Conservation (phyloP, 441 rosid genomes). For the Melastoma candidum region DNA sequence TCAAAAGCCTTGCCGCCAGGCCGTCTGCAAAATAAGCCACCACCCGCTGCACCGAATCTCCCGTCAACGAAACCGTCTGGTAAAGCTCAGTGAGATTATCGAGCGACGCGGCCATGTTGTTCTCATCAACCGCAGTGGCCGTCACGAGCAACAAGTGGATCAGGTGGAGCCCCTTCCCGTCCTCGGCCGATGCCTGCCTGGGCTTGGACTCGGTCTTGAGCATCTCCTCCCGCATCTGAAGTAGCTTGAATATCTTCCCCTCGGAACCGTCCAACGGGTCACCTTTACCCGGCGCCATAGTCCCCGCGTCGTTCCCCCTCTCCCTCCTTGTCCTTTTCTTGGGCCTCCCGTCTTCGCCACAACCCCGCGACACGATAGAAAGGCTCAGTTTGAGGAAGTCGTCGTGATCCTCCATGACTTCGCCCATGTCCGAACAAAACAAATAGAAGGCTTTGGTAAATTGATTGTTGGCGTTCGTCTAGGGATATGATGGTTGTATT, state of each 20-base stretch:
- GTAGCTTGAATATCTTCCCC: constrained; percentile 36
- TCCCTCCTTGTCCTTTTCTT: constrained; percentile 27
- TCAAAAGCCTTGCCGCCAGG: constrained; percentile 41
- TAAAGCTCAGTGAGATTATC: constrained; percentile 36
- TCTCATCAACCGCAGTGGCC: constrained; percentile 39
- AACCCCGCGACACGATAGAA: constrained; percentile 23
- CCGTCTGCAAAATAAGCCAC: constrained; percentile 55
- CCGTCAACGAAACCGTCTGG: constrained; percentile 30
- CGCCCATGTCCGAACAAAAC: constrained; percentile 12
- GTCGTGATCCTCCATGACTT: constrained; percentile 21
- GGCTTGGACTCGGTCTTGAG: constrained; percentile 23
- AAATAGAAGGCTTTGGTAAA: too few relatives aligned
- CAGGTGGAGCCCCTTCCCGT: constrained; percentile 45
- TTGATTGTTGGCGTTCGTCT: too few relatives aligned
- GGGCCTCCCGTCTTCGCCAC: background rate
- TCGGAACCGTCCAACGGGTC: constrained; percentile 15
- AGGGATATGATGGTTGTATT: too few relatives aligned
- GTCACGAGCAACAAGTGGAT: constrained; percentile 47
- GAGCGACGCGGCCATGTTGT: constrained; percentile 22
- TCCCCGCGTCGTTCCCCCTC: background rate
- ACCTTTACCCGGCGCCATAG: background rate
- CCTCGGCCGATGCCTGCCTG: constrained; percentile 15
- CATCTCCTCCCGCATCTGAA: constrained; percentile 50
- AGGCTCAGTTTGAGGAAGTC: constrained; percentile 39
- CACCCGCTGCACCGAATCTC: constrained; percentile 56